Base-by-base conservation (phyloP, 257 asterid species). In the Solanum chaucha region DNA sequence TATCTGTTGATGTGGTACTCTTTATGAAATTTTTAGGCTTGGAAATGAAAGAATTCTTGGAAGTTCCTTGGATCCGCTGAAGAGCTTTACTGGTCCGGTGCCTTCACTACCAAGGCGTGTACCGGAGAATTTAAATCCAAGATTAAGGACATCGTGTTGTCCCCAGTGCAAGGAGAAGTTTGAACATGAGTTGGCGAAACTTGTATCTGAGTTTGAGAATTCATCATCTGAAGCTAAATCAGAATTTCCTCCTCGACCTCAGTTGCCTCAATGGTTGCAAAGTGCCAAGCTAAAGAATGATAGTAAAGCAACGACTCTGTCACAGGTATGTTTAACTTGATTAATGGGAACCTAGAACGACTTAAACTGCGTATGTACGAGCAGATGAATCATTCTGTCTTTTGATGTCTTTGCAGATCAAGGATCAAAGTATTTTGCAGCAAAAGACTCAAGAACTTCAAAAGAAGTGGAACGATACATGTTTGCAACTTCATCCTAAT, bases 221-320 rank as follows among this genome's bases (percentile, higher is more conserved):
- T 94, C 95, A 19, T 91, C 93, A 40, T 90, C 92, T 1, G 94
- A 91, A 74, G 85, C 91, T 44, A 93, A 90, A 75, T 90, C 94
- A 38, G 93, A 90, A 26, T 58, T 90, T 3, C 65, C 92, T 19
- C 87, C 92, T 19, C 87, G 70, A 61, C 88, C 96, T 28, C 75
- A 95, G 48, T 90, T 96, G 70, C 99, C 98, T 5, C 95, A 89
- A 58, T 96, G 99, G 99, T 68, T 96, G 94, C 98, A 94, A 88
- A 93, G 87, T 74, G 99, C 95, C 4, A 93, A 94, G 88, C 89
- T 89, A 36, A 87, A 46, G 38, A 51, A 78, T 78, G 95, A 90
- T 86, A 87, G 88, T 68, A 93, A 90, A 87, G 71, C 87, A n/a
- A 84, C 92, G 34, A 89, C 92, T 88, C 92, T 85, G 64, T 84